Conservation (phyloP, 768 basidiomycete species). For the Steccherinum ochraceum region DNA sequence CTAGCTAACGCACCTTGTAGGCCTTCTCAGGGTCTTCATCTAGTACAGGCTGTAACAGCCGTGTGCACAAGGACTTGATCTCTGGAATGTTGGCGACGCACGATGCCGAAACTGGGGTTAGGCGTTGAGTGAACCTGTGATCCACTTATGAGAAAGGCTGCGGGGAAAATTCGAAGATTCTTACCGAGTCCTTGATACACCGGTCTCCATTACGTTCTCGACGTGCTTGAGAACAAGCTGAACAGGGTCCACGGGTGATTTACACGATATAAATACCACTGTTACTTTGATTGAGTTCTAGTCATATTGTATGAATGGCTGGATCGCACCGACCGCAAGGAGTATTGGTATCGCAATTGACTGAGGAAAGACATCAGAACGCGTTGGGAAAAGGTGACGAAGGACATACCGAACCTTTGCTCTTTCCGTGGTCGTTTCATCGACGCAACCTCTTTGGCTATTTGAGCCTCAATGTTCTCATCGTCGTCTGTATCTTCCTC, state of each 20-base stretch:
- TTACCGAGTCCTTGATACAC: slow-evolving; percentile 61
- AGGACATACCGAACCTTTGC: slow-evolving; percentile 55
- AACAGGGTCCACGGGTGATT: slow-evolving; percentile 72
- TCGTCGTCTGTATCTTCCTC: slow-evolving; percentile 30
- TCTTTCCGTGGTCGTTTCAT: slow-evolving; percentile 62
- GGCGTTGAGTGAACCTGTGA: slow-evolving; percentile 58
- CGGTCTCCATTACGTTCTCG: slow-evolving; percentile 53
- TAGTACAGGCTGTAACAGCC: slow-evolving; percentile 49
- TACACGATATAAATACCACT: slow-evolving; percentile 82
- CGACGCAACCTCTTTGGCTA: slow-evolving; percentile 63
- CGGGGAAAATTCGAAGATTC: slow-evolving; percentile 4
- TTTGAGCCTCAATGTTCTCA: slow-evolving; percentile 60
- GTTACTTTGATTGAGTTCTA: neutral
- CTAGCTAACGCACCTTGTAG: slow-evolving; percentile 37
- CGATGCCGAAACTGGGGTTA: slow-evolving; percentile 63
- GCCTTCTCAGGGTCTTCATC: slow-evolving; percentile 34
- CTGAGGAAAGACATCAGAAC: slow-evolving; percentile 29
- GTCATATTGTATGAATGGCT: neutral
- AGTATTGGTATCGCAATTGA: slow-evolving; percentile 73
- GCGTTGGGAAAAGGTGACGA: neutral
- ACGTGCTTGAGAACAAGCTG: slow-evolving; percentile 60
- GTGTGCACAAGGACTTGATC: slow-evolving; percentile 55
- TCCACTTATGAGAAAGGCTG: neutral
- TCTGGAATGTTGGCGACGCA: slow-evolving; percentile 67
- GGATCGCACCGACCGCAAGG: slow-evolving; percentile 51